Percentiles rank a stretch among this genome's conserved stretches.
phyloP scores from a whole-genome alignment of 257 asterid genomes.

The Mentha longifolia region DNA sequence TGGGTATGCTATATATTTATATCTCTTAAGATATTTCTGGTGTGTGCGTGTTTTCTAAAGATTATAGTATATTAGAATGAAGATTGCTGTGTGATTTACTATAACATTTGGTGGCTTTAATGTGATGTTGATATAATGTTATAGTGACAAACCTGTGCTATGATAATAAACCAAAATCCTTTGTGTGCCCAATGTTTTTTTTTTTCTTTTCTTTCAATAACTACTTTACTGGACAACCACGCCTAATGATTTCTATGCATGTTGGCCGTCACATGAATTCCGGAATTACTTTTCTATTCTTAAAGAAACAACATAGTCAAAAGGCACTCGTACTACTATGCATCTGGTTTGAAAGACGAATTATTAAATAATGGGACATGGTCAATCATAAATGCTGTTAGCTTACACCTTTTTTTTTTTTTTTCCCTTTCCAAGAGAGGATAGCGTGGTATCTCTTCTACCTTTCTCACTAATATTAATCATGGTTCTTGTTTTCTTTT shows the following conservation, averaged over 20 bases:
- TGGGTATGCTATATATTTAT: not conserved
- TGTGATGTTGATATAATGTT: slow-evolving; percentile 11
- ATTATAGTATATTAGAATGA: not conserved
- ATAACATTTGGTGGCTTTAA: slow-evolving; percentile 11
- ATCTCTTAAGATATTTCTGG: not conserved
- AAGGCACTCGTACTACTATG: slow-evolving; percentile 1
- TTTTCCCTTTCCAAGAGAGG: too few species aligned
- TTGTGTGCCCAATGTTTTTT: not conserved
- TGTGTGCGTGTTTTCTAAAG: not conserved
- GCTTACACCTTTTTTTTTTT: too few species aligned
- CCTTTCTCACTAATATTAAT: not conserved
- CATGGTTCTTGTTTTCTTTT: not conserved
- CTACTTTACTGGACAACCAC: not conserved
- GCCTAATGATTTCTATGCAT: not conserved
- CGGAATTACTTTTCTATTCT: slow-evolving; percentile 1
- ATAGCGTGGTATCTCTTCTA: too few species aligned
- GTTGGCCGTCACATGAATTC: not conserved
- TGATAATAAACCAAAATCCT: not conserved
- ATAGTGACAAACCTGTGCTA: slow-evolving; percentile 1
- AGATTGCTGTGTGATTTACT: not conserved
- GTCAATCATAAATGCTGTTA: not conserved
- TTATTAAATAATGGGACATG: slow-evolving; percentile 2
- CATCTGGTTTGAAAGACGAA: not conserved
- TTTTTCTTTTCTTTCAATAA: too few species aligned
- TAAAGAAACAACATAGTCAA: not conserved